These are phyloP conservation scores for Aspergillus flavus DNA, from an alignment of 2,329 filamentous ascomycete genomes.

Conservation along the genomic window DNA sequence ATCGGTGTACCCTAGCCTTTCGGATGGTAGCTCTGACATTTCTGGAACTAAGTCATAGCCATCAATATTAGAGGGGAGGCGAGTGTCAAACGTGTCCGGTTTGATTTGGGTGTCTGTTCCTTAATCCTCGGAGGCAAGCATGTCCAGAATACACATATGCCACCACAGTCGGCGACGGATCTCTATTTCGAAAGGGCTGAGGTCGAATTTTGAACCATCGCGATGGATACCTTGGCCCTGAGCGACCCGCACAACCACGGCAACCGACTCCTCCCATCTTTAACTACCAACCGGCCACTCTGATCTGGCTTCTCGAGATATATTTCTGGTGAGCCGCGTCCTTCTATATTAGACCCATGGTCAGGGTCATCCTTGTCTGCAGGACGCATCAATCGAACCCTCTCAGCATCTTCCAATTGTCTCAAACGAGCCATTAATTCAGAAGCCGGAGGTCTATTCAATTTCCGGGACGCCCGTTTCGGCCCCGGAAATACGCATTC, in stretches of 20 bases:
- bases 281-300: slow-evolving; percentile 4
- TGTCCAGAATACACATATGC: slow-evolving; percentile 32
- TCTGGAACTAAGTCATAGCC: slow-evolving; percentile 23
- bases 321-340: too few species aligned
- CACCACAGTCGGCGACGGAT: slow-evolving; percentile 35
- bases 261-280: slow-evolving; percentile 16
- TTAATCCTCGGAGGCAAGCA: slow-evolving; percentile 31
- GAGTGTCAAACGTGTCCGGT: slow-evolving; percentile 26
- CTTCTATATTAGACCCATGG: not conserved
- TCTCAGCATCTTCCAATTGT: slow-evolving; percentile 16
- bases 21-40: slow-evolving; percentile 14
- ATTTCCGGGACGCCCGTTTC: slow-evolving; percentile 21
- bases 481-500: slow-evolving; percentile 22
- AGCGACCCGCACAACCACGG: slow-evolving; percentile 10
- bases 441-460: slow-evolving; percentile 23
- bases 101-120: slow-evolving; percentile 29
- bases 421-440: slow-evolving; percentile 20
- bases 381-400: not conserved
- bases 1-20: slow-evolving; percentile 22
- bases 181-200: slow-evolving; percentile 25
- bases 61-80: slow-evolving; percentile 29
- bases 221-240: slow-evolving; percentile 15
- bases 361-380: not conserved
- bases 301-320: not conserved
- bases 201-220: slow-evolving; percentile 7